Evolutionary conservation across 129 eudicot species (phyloP).

Genomic region (Deinandra increscens): DNA sequence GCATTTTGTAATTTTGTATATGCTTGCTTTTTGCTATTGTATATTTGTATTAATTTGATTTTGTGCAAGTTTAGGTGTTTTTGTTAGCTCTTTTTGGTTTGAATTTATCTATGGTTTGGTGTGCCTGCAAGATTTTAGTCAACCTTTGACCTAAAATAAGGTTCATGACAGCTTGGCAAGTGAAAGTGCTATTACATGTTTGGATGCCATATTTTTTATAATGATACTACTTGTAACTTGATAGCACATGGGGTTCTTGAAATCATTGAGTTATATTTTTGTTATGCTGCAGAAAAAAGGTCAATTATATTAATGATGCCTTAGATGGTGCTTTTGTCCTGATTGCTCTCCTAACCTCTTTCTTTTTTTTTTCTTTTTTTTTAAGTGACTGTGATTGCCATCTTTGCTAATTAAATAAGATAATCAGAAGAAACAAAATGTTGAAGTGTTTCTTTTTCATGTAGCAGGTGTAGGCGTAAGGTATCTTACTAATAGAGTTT

Average conservation of each 20-base stretch:
- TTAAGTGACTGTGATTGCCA: no score
- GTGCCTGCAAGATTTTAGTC: not conserved
- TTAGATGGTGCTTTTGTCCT: constrained; percentile 20
- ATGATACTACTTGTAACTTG: constrained; percentile 32
- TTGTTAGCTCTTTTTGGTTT: not conserved
- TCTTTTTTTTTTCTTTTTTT: no score
- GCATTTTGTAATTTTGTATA: not conserved
- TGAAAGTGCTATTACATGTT: constrained; percentile 5
- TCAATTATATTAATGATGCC: constrained; percentile 16
- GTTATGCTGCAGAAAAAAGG: constrained; percentile 20
- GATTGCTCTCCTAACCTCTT: no score
- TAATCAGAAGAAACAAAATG: constrained; percentile 7
- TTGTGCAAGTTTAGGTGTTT: not conserved
- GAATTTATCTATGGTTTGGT: not conserved
- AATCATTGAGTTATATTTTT: constrained; percentile 18
- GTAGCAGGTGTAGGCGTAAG: constrained; percentile 18
- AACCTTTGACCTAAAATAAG: constrained; percentile 11
- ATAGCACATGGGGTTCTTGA: constrained; percentile 30
- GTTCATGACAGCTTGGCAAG: no score
- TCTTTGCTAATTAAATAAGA: constrained; percentile 15
- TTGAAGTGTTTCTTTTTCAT: constrained; percentile 12
- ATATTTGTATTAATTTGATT: not conserved
- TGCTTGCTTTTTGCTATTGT: no score
- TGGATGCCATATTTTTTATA: constrained; percentile 20
- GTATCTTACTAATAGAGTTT: not conserved